Evolutionary conservation across 208 protist genomes (phyloP).

Genomic region (Trypanosoma avium): DNA sequence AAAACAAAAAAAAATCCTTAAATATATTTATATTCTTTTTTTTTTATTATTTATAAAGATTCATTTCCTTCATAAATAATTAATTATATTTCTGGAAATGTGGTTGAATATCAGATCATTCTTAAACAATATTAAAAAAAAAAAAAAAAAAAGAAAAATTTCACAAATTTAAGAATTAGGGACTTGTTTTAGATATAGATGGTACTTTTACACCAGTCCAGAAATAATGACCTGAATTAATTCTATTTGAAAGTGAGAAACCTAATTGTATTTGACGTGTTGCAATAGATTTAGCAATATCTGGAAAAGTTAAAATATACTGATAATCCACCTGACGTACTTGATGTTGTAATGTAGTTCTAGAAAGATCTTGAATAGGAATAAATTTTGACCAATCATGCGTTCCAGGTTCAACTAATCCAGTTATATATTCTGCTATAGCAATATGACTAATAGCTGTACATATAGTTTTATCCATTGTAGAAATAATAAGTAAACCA

Average conservation of each 20-base stretch:
- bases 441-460: conserved; percentile 81
- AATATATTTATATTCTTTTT: too few relatives aligned
- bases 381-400: conserved; percentile 94
- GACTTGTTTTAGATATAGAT: conserved; percentile 1
- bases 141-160: conserved; percentile 7
- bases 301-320: conserved; percentile 71
- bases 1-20: too few relatives aligned
- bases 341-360: conserved; percentile 39
- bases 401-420: conserved; percentile 80
- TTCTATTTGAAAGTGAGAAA: conserved; percentile 50
- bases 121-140: too few relatives aligned
- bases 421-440: conserved; percentile 85
- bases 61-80: too few relatives aligned
- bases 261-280: conserved; percentile 65
- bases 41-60: too few relatives aligned
- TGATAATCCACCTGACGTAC: conserved; percentile 63
- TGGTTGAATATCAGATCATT: too few relatives aligned
- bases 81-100: too few relatives aligned
- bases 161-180: background rate
- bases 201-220: conserved; percentile 65
- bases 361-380: conserved; percentile 69
- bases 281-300: conserved; percentile 54
- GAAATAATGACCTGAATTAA: conserved; percentile 86
- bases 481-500: conserved; percentile 88
- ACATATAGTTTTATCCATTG: conserved; percentile 88